phyloP scores from a whole-genome alignment of 2,329 filamentous ascomycete genomes.

The Karstenula rhodostoma region DNA sequence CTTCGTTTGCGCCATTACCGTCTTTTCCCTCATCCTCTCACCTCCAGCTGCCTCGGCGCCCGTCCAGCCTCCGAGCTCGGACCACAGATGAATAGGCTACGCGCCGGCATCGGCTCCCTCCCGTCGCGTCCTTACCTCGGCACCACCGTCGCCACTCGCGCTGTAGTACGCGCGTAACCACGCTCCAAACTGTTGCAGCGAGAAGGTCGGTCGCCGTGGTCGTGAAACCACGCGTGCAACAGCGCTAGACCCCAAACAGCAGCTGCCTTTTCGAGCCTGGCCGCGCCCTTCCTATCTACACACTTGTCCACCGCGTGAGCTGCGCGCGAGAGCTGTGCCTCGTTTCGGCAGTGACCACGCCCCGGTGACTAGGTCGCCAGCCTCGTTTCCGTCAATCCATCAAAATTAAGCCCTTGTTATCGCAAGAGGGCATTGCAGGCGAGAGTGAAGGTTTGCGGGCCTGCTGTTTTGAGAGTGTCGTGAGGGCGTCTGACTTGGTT shows the following conservation, averaged over 20 bases:
- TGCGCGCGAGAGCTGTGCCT: slow-evolving; percentile 9
- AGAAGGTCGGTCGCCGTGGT: slow-evolving; percentile 14
- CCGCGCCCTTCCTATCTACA: slow-evolving; percentile 29
- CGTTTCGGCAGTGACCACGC: background rate
- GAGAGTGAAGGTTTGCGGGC: background rate
- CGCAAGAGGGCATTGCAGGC: background rate
- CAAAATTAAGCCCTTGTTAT: background rate
- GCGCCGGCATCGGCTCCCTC: slow-evolving; percentile 16
- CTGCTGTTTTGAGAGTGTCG: slow-evolving; percentile 5
- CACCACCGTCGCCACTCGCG: background rate
- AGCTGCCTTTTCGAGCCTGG: slow-evolving; percentile 16
- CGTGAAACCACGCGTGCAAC: slow-evolving; percentile 14
- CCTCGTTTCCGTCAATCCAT: background rate
- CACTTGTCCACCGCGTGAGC: background rate
- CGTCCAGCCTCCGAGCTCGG: slow-evolving; percentile 30
- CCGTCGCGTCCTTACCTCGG: background rate
- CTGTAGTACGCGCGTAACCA: slow-evolving; percentile 6
- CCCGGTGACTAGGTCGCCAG: background rate
- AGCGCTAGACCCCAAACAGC: slow-evolving; percentile 25
- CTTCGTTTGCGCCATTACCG: too few relatives aligned
- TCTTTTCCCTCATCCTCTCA: too few relatives aligned
- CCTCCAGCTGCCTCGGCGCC: background rate
- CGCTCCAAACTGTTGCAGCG: slow-evolving; percentile 23
- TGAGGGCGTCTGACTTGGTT: background rate
- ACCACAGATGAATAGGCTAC: slow-evolving; percentile 33